Percentiles rank a stretch among this genome's conserved stretches.
Evolutionary conservation across 306 rosid species (phyloP).

Genomic region (Vigna hirtella): DNA sequence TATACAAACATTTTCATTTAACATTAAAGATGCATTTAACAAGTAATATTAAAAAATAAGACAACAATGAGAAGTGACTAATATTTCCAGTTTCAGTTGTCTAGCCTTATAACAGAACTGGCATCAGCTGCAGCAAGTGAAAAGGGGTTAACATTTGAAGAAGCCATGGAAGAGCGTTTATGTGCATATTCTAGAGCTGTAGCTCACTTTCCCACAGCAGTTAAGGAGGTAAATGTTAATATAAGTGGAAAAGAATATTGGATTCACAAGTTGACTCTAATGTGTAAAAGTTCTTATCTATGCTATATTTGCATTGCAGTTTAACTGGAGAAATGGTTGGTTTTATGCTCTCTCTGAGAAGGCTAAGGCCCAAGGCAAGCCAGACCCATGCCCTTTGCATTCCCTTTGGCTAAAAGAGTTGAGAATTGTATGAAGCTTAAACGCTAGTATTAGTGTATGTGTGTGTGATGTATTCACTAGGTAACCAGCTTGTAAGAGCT

Average conservation of each 20-base stretch:
- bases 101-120: slow-evolving; percentile 79
- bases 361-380: slow-evolving; percentile 71
- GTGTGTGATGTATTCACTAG: background rate
- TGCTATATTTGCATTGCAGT: slow-evolving; percentile 65
- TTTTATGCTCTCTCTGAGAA: slow-evolving; percentile 80
- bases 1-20: background rate
- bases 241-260: background rate
- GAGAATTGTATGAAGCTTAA: slow-evolving; percentile 58
- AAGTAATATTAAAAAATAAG: background rate
- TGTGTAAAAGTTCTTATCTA: slow-evolving; percentile 25
- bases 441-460: background rate
- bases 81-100: slow-evolving; percentile 61
- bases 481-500: slow-evolving; percentile 10
- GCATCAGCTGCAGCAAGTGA: slow-evolving; percentile 80
- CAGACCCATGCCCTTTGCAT: slow-evolving; percentile 89
- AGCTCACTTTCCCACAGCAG: slow-evolving; percentile 95
- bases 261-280: slow-evolving; percentile 9
- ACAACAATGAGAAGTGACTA: slow-evolving; percentile 16
- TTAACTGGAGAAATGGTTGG: slow-evolving; percentile 98
- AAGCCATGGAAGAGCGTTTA: slow-evolving; percentile 77
- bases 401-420: slow-evolving; percentile 85
- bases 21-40: background rate
- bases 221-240: slow-evolving; percentile 76
- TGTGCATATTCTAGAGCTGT: slow-evolving; percentile 91
- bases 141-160: slow-evolving; percentile 76